Percentiles rank a stretch among this genome's conserved stretches.
Evolutionary conservation across 306 rosid species (phyloP).

Genomic region (Vachellia collinsii): DNA sequence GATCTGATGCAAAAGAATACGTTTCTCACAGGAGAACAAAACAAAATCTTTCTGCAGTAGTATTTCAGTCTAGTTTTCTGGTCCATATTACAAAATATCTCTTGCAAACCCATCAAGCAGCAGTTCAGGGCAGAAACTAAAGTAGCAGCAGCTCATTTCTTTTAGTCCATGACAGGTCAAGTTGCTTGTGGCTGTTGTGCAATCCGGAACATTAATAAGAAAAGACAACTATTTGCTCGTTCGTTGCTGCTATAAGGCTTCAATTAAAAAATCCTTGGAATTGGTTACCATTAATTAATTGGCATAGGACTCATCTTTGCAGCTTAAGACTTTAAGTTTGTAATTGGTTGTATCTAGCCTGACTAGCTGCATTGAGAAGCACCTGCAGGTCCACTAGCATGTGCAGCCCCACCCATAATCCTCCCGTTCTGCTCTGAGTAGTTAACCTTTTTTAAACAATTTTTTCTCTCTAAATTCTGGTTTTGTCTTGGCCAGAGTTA

Average conservation of each 20-base stretch:
- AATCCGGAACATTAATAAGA: constrained; percentile 6
- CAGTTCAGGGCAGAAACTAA: background rate
- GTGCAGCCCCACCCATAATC: background rate
- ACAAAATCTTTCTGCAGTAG: background rate
- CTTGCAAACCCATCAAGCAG: background rate
- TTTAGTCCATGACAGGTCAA: background rate
- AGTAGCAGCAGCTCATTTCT: background rate
- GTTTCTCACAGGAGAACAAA: background rate
- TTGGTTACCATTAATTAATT: background rate
- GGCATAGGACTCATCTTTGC: background rate
- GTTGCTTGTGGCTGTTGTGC: background rate
- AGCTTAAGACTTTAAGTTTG: background rate
- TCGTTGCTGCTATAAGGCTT: constrained; percentile 15
- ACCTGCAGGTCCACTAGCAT: constrained; percentile 1
- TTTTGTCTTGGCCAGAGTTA: background rate
- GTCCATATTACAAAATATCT: background rate
- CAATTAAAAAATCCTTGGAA: constrained; percentile 9
- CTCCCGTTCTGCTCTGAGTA: background rate
- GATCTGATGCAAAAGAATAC: background rate
- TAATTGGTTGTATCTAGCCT: background rate
- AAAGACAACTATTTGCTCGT: constrained; percentile 7
- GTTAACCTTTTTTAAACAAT: background rate
- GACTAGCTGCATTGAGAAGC: constrained; percentile 11
- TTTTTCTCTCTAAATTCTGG: background rate
- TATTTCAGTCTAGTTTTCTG: background rate